Percentiles rank a stretch among this genome's conserved stretches.
phyloP scores from a whole-genome alignment of 768 basidiomycete species.

The Boletus pseudopeckii region DNA sequence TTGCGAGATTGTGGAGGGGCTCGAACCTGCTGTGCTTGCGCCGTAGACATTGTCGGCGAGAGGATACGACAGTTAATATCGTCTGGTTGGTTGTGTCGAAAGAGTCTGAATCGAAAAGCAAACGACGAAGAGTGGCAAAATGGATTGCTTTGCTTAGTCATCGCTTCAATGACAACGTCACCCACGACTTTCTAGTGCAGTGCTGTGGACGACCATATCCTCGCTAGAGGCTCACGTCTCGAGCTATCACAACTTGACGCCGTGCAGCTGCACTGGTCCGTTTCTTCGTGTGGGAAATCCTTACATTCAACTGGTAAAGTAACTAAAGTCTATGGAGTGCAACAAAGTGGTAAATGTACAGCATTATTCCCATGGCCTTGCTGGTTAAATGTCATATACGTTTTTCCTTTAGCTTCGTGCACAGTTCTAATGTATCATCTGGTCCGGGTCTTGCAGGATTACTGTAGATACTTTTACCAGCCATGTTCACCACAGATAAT shows the following conservation, averaged over 20 bases:
- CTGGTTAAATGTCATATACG: neutral
- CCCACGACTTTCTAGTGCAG: neutral
- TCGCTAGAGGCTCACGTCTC: too few species aligned
- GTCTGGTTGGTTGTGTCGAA: neutral
- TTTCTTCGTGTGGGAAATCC: neutral
- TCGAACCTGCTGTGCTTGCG: slow-evolving; percentile 68
- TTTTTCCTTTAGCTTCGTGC: neutral
- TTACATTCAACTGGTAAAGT: neutral
- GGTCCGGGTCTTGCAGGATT: neutral
- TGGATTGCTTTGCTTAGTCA: slow-evolving; percentile 15
- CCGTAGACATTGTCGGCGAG: slow-evolving; percentile 33
- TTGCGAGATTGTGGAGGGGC: slow-evolving; percentile 79
- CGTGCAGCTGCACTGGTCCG: neutral
- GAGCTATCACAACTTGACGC: neutral
- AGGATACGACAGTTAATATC: neutral
- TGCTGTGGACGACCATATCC: too few species aligned
- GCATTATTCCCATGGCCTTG: slow-evolving; percentile 26
- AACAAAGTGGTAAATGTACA: neutral
- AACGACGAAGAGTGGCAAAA: neutral
- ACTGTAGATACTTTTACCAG: neutral
- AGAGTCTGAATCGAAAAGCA: neutral
- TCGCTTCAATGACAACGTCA: neutral
- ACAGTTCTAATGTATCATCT: neutral
- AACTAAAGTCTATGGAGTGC: slow-evolving; percentile 1
- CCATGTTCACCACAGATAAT: neutral